These are phyloP conservation scores for Tetramitus jugosus DNA, from an alignment of 208 protist species.

Conservation along the genomic window DNA sequence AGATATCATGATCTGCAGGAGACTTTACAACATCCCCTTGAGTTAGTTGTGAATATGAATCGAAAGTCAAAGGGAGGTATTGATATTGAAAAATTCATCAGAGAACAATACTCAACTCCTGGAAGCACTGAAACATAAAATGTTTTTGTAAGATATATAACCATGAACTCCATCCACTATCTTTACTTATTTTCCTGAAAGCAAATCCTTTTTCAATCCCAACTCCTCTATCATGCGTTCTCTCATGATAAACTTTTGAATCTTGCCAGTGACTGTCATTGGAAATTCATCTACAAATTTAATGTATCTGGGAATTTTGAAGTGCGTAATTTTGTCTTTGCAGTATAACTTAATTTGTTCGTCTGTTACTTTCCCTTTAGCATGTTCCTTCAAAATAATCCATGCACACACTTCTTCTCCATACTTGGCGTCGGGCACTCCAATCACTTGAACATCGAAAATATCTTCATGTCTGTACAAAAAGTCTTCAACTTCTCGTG, in stretches of 20 bases:
- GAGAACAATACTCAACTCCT: too few relatives aligned
- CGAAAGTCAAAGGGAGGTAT: too few relatives aligned
- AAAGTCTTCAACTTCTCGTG: constrained; percentile 50
- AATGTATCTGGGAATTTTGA: constrained; percentile 41
- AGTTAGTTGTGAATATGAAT: too few relatives aligned
- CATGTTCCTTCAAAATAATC: constrained; percentile 30
- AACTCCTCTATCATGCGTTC: neutral
- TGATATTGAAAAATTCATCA: too few relatives aligned
- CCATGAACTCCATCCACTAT: too few relatives aligned
- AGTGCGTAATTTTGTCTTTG: constrained; percentile 40
- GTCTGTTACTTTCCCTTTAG: constrained; percentile 18
- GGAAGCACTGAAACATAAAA: too few relatives aligned
- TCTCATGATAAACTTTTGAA: constrained; percentile 40
- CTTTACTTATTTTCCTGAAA: too few relatives aligned
- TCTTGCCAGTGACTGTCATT: constrained; percentile 41
- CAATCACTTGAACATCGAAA: constrained; percentile 40
- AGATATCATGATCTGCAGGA: too few relatives aligned
- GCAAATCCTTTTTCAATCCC: too few relatives aligned
- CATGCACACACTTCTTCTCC: constrained; percentile 44
- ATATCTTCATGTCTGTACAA: constrained; percentile 38
- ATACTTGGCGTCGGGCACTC: constrained; percentile 36
- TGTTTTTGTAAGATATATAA: too few relatives aligned
- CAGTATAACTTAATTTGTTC: constrained; percentile 34
- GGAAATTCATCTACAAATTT: constrained; percentile 41
- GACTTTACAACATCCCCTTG: too few relatives aligned